phyloP scores from a whole-genome alignment of 192 early-diverging fungal genomes.

The Gigaspora rosea region DNA sequence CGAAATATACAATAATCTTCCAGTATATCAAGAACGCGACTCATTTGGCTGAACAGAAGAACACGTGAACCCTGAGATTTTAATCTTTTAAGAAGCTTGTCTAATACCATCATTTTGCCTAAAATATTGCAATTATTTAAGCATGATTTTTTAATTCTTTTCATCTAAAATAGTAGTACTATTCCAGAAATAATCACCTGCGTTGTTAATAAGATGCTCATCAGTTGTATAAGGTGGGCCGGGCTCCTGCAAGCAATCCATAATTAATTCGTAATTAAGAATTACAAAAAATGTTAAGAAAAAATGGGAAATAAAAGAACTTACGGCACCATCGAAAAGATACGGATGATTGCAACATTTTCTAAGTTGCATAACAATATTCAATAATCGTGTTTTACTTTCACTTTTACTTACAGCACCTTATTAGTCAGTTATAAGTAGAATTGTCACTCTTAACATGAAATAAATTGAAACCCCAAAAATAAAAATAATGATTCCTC shows the following conservation, averaged over 20 bases:
- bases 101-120: conserved; percentile 90
- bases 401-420: conserved; percentile 69
- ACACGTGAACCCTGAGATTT: conserved; percentile 93
- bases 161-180: background rate
- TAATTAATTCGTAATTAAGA: background rate
- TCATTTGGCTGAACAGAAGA: conserved; percentile 98
- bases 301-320: conserved; percentile 48
- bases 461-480: background rate
- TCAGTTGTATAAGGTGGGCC: conserved; percentile 97
- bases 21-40: conserved; percentile 94
- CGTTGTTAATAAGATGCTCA: conserved; percentile 91
- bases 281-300: conserved; percentile 53
- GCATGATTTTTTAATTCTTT: background rate
- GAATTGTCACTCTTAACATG: background rate
- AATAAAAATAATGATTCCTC: conserved; percentile 3
- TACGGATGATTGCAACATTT: conserved; percentile 98
- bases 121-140: conserved; percentile 36
- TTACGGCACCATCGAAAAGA: conserved; percentile 76
- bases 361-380: conserved; percentile 94
- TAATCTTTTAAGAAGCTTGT: conserved; percentile 79
- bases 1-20: conserved; percentile 96
- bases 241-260: conserved; percentile 62
- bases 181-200: conserved; percentile 40
- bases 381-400: conserved; percentile 88
- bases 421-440: background rate